Base-by-base conservation (phyloP, 2,329 filamentous ascomycete species). In the Corinectria fuckeliana region DNA sequence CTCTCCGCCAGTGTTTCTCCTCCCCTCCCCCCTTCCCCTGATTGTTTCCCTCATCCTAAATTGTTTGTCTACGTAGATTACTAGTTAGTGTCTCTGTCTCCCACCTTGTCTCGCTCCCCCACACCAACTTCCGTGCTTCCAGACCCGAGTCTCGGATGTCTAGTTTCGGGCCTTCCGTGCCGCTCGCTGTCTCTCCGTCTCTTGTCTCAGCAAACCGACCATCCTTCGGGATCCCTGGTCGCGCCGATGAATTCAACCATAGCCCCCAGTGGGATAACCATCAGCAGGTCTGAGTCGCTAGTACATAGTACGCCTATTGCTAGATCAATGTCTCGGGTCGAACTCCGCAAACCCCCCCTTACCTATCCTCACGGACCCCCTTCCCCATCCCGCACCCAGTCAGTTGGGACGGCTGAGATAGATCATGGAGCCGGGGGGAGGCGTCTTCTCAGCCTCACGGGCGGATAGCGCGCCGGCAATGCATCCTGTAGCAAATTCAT, bases 391-490 rank as follows among this genome's bases (percentile, higher is more conserved):
- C 36, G 53, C 44, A 54, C 42, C 60, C 60, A 49, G 55, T 49
- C 50, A 48, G 58, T 54, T 53, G 61, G 61, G 58, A 63, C 53
- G 36, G 25, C 38, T 50, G 16, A n/a, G 21, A 32, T 32, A 18
- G 28, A 32, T 3, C 6, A 10, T 10, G 7, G 39, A 50, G 13
- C 16, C 38, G 28, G 18, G 28, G 25, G 41, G n/a, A n/a, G n/a
- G n/a, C n/a, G n/a, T 45, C 28, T 26, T 36, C 38, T 54, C 55
- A 36, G 39, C 36, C 32, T 21, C 50, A 45, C 38, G 26, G 26
- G 28, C 44, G 42, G 56, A 42, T 36, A 30, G 42, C 41, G 34
- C 50, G 50, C 36, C 50, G n/a, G 36, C 56, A 34, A 53, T 39
- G 25, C 41, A 21, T 54, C 16, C 21, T 42, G 14, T 16, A 25